phyloP scores from a whole-genome alignment of 805 yeast genomes.

The Wickerhamiella vanderwaltii region DNA sequence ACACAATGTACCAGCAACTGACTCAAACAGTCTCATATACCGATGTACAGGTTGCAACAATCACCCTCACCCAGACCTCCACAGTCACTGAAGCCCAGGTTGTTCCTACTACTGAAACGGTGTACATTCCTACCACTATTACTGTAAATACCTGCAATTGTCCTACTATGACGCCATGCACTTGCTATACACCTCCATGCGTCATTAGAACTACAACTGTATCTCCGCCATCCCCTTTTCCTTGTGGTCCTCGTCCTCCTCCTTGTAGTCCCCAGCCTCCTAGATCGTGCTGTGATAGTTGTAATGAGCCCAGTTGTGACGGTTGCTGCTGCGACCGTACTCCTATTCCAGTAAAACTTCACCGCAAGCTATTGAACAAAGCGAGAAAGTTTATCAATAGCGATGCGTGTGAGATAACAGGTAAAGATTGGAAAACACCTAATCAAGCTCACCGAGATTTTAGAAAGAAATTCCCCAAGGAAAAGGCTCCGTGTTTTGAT shows the following conservation, averaged over 20 bases:
- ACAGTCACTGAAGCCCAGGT: not conserved
- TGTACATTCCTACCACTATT: not conserved
- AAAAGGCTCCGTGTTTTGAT: not conserved
- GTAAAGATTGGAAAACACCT: slow-evolving; percentile 5
- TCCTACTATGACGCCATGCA: too few species aligned
- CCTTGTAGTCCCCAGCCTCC: not conserved
- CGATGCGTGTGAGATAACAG: slow-evolving; percentile 1
- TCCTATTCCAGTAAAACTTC: slow-evolving; percentile 5
- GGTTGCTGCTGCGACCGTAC: not conserved
- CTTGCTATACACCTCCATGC: too few species aligned
- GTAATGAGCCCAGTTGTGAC: not conserved
- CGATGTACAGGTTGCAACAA: not conserved
- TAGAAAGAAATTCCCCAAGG: slow-evolving; percentile 3
- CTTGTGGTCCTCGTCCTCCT: slow-evolving; percentile 4
- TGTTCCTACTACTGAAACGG: not conserved
- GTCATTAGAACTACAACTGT: too few species aligned
- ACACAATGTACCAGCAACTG: too few species aligned
- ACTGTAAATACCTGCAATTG: slow-evolving; percentile 1
- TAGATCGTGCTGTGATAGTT: not conserved
- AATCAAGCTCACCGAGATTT: not conserved
- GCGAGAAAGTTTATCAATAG: slow-evolving; percentile 6
- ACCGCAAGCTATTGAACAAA: slow-evolving; percentile 2
- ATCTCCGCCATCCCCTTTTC: slow-evolving; percentile 5
- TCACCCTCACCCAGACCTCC: not conserved
- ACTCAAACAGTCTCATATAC: not conserved